Conservation (phyloP, 306 rosid species). For the Vigna hirtella region DNA sequence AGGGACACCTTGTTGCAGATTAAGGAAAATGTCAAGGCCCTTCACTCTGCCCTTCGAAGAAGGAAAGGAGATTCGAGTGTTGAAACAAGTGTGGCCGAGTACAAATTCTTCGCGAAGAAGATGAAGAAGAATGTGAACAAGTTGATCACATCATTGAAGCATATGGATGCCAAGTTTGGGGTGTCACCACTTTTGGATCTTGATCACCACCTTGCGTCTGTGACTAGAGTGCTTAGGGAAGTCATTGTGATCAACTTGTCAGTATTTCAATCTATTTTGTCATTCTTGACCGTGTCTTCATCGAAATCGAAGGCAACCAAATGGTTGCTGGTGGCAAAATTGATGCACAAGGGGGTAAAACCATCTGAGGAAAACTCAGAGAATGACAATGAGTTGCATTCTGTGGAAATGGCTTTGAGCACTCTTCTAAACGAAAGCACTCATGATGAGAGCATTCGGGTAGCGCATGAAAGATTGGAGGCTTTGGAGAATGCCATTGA, state of each 20-base stretch:
- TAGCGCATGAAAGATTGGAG: conserved; percentile 51
- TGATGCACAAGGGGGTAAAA: conserved; percentile 59
- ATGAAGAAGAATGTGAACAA: conserved; percentile 67
- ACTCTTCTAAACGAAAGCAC: conserved; percentile 27
- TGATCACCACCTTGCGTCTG: conserved; percentile 52
- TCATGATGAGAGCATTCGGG: conserved; percentile 50
- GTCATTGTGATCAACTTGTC: conserved; percentile 47
- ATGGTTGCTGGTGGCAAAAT: conserved; percentile 63
- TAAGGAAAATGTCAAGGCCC: conserved; percentile 58
- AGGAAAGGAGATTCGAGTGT: conserved; percentile 63
- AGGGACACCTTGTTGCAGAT: conserved; percentile 62
- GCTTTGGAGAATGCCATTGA: conserved; percentile 61
- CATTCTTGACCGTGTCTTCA: conserved; percentile 51
- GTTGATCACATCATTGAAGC: conserved; percentile 47
- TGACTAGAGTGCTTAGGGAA: conserved; percentile 54
- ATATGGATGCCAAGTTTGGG: conserved; percentile 57
- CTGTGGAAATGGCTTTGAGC: conserved; percentile 52
- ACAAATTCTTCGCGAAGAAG: conserved; percentile 56
- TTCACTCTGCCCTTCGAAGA: conserved; percentile 72
- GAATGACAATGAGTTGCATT: conserved; percentile 53
- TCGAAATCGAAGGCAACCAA: conserved; percentile 48
- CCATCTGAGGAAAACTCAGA: conserved; percentile 51
- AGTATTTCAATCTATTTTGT: conserved; percentile 51
- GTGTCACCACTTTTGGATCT: conserved; percentile 36
- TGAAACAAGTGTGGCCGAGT: conserved; percentile 52